Evolutionary conservation across 495 filamentous ascomycete species (phyloP).

Genomic region (Amorphotheca resinae): DNA sequence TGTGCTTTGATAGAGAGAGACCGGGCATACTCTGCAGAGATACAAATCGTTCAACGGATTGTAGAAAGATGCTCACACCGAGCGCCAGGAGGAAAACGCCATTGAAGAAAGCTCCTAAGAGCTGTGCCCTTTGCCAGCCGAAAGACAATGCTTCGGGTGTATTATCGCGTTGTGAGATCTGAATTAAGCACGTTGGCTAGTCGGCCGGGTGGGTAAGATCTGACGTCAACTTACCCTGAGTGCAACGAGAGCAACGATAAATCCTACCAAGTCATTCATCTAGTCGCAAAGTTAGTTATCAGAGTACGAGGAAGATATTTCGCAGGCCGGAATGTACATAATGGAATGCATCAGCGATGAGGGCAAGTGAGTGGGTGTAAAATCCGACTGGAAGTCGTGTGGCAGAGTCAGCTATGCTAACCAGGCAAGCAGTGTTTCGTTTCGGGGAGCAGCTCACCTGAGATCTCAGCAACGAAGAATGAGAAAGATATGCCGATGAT

Average conservation of each 20-base stretch:
- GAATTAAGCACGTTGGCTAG: background rate
- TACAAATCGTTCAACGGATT: slow-evolving; percentile 80
- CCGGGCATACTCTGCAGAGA: slow-evolving; percentile 23
- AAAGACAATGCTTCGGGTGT: slow-evolving; percentile 30
- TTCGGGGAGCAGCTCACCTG: slow-evolving; percentile 28
- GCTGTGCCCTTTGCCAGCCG: slow-evolving; percentile 86
- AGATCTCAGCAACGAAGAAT: slow-evolving; percentile 79
- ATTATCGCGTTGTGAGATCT: slow-evolving; percentile 31
- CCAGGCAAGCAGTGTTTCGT: background rate
- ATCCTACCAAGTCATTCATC: slow-evolving; percentile 85
- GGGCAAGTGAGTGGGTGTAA: slow-evolving; percentile 73
- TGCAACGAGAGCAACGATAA: slow-evolving; percentile 72
- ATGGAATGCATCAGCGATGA: slow-evolving; percentile 91
- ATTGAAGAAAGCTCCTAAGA: slow-evolving; percentile 88
- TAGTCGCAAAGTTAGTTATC: slow-evolving; percentile 21
- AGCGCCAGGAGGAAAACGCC: slow-evolving; percentile 90
- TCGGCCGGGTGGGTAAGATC: slow-evolving; percentile 12
- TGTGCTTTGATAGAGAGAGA: background rate
- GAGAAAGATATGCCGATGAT: slow-evolving; percentile 67
- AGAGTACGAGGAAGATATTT: background rate
- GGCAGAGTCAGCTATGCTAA: background rate
- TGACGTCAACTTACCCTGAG: slow-evolving; percentile 45
- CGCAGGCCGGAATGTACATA: slow-evolving; percentile 46
- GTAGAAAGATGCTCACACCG: slow-evolving; percentile 83
- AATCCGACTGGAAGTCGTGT: slow-evolving; percentile 47